Conservation (phyloP, 129 eudicot genomes). For the Chrysanthemum makinoi region DNA sequence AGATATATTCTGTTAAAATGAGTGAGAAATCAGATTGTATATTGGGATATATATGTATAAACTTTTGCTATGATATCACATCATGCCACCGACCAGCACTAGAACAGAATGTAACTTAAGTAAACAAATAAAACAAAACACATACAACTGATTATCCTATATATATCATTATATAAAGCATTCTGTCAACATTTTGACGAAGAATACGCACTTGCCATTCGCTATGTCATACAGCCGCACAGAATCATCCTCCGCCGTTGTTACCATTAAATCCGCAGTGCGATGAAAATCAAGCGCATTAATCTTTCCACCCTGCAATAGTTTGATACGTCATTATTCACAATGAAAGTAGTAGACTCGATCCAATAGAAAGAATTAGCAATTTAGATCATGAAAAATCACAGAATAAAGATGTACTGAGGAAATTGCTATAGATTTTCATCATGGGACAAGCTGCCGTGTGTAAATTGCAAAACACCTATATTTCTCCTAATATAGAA, state of each 20-base stretch:
- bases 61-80: neutral
- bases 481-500: constrained; percentile 4
- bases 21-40: neutral
- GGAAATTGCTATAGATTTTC: constrained; percentile 1
- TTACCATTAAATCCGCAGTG: constrained; percentile 73
- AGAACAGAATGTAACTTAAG: neutral
- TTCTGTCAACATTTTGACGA: constrained; percentile 7
- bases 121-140: neutral
- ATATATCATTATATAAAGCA: constrained; percentile 10
- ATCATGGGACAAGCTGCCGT: constrained; percentile 10
- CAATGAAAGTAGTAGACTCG: constrained; percentile 11
- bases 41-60: neutral
- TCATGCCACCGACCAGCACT: neutral
- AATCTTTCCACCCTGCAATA: constrained; percentile 76
- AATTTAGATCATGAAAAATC: neutral
- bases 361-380: constrained; percentile 9
- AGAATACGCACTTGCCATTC: constrained; percentile 70
- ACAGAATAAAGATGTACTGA: constrained; percentile 10
- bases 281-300: constrained; percentile 90
- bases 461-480: constrained; percentile 1
- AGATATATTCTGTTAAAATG: neutral
- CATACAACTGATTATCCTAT: neutral
- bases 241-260: constrained; percentile 89
- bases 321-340: constrained; percentile 20
- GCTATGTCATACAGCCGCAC: constrained; percentile 81